These are phyloP conservation scores for Funneliformis caledonium DNA, from an alignment of 371 early-diverging fungal species.

Conservation along the genomic window DNA sequence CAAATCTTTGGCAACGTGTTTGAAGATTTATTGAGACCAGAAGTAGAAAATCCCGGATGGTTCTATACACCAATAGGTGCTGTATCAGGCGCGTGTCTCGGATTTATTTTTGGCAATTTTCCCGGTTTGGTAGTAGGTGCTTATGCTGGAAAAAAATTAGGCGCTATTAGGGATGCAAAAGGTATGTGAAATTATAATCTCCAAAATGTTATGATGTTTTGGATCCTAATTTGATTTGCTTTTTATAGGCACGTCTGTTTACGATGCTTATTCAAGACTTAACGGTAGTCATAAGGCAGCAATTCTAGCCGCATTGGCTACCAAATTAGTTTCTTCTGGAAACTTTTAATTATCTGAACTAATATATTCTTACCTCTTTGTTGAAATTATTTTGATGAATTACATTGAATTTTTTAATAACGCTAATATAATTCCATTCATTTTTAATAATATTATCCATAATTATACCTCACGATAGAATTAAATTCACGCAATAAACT, in stretches of 20 bases:
- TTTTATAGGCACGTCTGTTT: slow-evolving; percentile 50
- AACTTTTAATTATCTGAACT: no score
- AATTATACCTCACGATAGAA: background rate
- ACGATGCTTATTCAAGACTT: slow-evolving; percentile 56
- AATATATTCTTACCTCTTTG: no score
- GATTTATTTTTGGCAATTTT: slow-evolving; percentile 64
- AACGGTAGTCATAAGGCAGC: slow-evolving; percentile 55
- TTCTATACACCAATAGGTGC: slow-evolving; percentile 56
- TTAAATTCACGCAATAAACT: no score
- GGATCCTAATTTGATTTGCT: background rate
- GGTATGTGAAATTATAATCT: slow-evolving; percentile 42
- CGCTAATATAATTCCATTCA: background rate
- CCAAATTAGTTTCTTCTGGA: slow-evolving; percentile 49
- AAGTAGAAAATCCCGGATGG: slow-evolving; percentile 48
- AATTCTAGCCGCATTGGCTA: slow-evolving; percentile 54
- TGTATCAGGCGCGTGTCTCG: slow-evolving; percentile 58
- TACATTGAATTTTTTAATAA: background rate
- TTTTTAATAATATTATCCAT: background rate
- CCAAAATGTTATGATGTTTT: background rate
- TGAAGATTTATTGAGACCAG: slow-evolving; percentile 62
- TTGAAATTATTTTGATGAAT: background rate
- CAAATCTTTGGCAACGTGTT: slow-evolving; percentile 63
- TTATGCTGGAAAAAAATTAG: slow-evolving; percentile 56
- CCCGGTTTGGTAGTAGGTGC: slow-evolving; percentile 62
- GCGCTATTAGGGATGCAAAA: slow-evolving; percentile 57